These are phyloP conservation scores for Leccinellum luteum DNA, from an alignment of 768 basidiomycete genomes.

Conservation along the genomic window DNA sequence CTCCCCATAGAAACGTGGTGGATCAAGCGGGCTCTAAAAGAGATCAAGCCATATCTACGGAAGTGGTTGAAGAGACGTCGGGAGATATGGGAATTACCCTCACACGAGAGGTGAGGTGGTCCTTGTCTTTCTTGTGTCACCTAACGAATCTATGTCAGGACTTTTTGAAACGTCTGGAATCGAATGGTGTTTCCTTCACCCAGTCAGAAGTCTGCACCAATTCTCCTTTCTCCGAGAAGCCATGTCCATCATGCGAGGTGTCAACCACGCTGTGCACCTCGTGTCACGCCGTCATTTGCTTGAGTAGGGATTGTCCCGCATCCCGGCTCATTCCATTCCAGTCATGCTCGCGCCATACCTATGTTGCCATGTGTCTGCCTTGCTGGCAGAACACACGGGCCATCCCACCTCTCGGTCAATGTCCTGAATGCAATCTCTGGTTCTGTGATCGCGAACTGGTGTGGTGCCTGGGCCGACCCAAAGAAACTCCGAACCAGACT, in stretches of 20 bases:
- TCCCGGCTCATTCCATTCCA: constrained; percentile 15
- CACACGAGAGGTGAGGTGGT: too few relatives aligned
- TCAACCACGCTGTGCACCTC: constrained; percentile 8
- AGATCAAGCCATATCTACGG: too few relatives aligned
- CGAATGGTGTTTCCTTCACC: not conserved
- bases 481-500: too few relatives aligned
- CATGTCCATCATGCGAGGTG: constrained; percentile 13
- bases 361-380: constrained; percentile 4
- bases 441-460: too few relatives aligned
- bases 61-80: too few relatives aligned
- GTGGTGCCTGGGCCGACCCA: too few relatives aligned
- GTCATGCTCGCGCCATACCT: constrained; percentile 14
- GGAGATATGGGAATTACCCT: too few relatives aligned
- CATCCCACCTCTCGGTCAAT: not conserved
- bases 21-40: constrained; percentile 6
- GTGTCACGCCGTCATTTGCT: constrained; percentile 16
- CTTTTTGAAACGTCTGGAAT: constrained; percentile 16
- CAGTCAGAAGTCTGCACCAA: not conserved
- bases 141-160: not conserved
- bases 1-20: constrained; percentile 20
- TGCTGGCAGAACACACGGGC: constrained; percentile 4
- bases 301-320: constrained; percentile 14
- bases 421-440: too few relatives aligned
- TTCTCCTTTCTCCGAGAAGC: not conserved
- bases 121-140: too few relatives aligned